phyloP scores from a whole-genome alignment of 345 rosid genomes.

The Populus alba region DNA sequence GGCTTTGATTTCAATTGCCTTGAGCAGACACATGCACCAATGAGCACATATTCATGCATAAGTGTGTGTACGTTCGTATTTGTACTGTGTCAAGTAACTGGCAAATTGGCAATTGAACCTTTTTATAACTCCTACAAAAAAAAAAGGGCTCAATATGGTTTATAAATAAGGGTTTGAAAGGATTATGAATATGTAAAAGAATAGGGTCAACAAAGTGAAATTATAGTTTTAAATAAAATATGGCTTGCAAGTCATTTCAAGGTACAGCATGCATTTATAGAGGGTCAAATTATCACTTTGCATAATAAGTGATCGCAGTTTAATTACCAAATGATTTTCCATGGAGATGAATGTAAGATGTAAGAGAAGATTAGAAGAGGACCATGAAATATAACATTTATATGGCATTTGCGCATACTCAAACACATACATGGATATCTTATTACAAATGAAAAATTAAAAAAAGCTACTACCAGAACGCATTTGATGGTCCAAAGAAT shows the following conservation, averaged over 20 bases:
- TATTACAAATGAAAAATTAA: not conserved
- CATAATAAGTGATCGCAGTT: not conserved
- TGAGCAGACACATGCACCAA: not conserved
- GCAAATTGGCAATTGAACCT: not conserved
- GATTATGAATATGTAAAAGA: not conserved
- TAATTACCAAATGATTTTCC: not conserved
- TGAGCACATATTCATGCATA: not conserved
- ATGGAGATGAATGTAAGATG: not conserved
- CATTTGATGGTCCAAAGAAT: not conserved
- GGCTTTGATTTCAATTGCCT: not conserved
- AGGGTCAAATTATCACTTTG: not conserved
- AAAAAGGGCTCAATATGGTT: not conserved
- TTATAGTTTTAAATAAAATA: not conserved
- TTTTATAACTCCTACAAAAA: not conserved
- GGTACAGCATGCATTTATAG: not conserved
- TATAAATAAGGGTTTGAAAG: not conserved
- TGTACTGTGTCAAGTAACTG: not conserved
- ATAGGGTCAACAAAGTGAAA: not conserved
- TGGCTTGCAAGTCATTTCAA: not conserved
- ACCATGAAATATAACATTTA: not conserved
- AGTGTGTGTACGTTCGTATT: not conserved
- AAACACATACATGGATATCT: not conserved
- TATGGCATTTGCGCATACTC: not conserved
- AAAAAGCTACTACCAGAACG: not conserved
- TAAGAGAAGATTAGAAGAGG: not conserved